Base-by-base conservation (phyloP, 306 rosid genomes). In the Hylodesmum podocarpum region DNA sequence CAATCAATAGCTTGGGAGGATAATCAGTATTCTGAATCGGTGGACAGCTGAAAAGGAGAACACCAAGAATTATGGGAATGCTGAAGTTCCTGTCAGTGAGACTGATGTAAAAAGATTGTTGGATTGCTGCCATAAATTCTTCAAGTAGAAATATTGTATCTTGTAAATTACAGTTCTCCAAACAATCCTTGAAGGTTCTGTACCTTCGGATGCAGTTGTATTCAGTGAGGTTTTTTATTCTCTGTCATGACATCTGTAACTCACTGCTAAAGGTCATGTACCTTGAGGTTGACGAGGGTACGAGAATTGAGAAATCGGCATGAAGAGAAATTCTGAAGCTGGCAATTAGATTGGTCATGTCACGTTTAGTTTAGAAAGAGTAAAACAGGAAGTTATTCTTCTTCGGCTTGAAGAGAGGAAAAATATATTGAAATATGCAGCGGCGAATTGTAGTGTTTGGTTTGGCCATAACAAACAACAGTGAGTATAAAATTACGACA, bases 1-100 rank as follows among this genome's bases (percentile, higher is more conserved):
- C 57, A 21, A 51, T 79, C 40, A 22, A 55, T 82, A 95, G 97
- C 88, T 89, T 36, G 75, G 84, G 83, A 88, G 87, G 86, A 90
- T 92, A 50, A 84, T 84, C 81, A 34, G 82, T 80, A 88, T 95
- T 79, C 80, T 92, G 83, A 84, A 87, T 78, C 90, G 71, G 9
- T 89, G 97, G 98, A 82, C 79, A 71, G 83, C 90, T 73, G 78
- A 71, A 41, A 89, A 79, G 76, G 88, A 87, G 77, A 55, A 46
- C 31, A 24, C 51, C 34, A 70, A 78, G 51, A 81, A 44, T 66
- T 71, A 76, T 25, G 63, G 59, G 62, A 59, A 40, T 24, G 85
- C 58, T 13, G 80, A 76, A 54, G 69, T 36, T 80, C 16, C 31
- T 40, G 71, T 75, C 18, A 80, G 77, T 53, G 81, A 84, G 71